A percentile compares a stretch with the other conserved stretches of the same genome.
These are phyloP conservation scores for Fistulina hepatica DNA, from an alignment of 1,284 basidiomycete genomes.

Conservation along the genomic window DNA sequence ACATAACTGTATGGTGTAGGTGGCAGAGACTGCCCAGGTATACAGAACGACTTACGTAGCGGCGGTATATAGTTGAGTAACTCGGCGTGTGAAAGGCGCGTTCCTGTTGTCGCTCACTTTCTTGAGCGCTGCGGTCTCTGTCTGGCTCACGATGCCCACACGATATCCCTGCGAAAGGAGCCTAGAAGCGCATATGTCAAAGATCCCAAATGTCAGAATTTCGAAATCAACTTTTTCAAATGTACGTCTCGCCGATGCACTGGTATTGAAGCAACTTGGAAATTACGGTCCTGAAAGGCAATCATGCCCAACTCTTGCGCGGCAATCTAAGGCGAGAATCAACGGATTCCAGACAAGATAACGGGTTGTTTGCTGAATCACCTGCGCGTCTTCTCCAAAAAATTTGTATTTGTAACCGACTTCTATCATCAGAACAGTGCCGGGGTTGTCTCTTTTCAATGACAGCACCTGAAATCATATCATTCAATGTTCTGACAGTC, in stretches of 20 bases:
- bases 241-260: conserved; percentile 75
- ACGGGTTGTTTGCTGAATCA: conserved; percentile 19
- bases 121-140: conserved; percentile 92
- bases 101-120: conserved; percentile 79
- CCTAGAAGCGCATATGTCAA: conserved; percentile 27
- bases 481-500: not conserved
- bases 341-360: conserved; percentile 5
- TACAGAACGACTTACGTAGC: conserved; percentile 58
- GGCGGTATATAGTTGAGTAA: conserved; percentile 80
- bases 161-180: conserved; percentile 81
- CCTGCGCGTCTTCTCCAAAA: conserved; percentile 84
- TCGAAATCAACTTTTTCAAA: conserved; percentile 62
- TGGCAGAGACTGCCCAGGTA: conserved; percentile 1
- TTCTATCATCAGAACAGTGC: conserved; percentile 76
- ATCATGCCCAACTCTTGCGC: conserved; percentile 77
- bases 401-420: conserved; percentile 86
- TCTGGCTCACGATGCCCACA: conserved; percentile 87
- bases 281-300: conserved; percentile 69
- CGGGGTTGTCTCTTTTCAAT: conserved; percentile 65
- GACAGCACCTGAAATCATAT: conserved; percentile 39
- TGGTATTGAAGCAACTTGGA: conserved; percentile 77
- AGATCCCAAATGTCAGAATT: conserved; percentile 4
- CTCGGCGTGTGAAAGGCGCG: conserved; percentile 69
- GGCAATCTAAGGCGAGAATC: conserved; percentile 46
- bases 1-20: conserved; percentile 42